Evolutionary conservation across 208 protist species (phyloP).

Genomic region (Wallacemonas sp.): DNA sequence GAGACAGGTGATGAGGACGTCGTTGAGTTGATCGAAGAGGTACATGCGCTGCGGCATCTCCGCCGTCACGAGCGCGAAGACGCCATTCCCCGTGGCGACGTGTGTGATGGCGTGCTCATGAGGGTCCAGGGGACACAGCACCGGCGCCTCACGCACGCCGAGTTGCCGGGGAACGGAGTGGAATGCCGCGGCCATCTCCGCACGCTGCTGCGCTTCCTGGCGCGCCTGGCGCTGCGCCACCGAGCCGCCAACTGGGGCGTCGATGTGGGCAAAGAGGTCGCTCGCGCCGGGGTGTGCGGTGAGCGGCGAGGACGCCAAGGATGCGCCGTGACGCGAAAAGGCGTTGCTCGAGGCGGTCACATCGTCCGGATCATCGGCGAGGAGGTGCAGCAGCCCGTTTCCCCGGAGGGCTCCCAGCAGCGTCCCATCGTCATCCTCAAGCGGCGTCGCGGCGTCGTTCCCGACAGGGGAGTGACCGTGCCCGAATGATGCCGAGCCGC

Average conservation of each 20-base stretch:
- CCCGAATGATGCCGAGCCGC: too few species aligned
- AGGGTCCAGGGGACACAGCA: conserved; percentile 29
- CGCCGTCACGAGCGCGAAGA: conserved; percentile 39
- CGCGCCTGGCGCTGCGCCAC: not conserved
- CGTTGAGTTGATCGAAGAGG: conserved; percentile 48
- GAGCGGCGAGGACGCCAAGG: too few species aligned
- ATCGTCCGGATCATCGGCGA: not conserved
- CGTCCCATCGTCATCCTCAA: not conserved
- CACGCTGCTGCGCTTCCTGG: not conserved
- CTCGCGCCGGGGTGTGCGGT: too few species aligned
- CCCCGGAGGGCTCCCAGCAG: not conserved
- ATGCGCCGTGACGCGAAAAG: too few species aligned
- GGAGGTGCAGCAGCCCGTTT: not conserved
- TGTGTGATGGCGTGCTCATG: conserved; percentile 21
- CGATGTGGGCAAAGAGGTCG: too few species aligned
- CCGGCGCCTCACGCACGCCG: conserved; percentile 20
- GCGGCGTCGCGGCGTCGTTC: too few species aligned
- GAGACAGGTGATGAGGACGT: conserved; percentile 32
- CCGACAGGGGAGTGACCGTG: too few species aligned
- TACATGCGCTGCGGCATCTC: conserved; percentile 31
- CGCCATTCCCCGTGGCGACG: conserved; percentile 26
- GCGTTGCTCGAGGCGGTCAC: too few species aligned
- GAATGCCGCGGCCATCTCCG: not conserved
- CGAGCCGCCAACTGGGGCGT: not conserved
- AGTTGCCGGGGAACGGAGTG: not conserved